Evolutionary conservation across 225 moss, liverwort and hornwort genomes (phyloP).

Genomic region (Sphagnum contortum): DNA sequence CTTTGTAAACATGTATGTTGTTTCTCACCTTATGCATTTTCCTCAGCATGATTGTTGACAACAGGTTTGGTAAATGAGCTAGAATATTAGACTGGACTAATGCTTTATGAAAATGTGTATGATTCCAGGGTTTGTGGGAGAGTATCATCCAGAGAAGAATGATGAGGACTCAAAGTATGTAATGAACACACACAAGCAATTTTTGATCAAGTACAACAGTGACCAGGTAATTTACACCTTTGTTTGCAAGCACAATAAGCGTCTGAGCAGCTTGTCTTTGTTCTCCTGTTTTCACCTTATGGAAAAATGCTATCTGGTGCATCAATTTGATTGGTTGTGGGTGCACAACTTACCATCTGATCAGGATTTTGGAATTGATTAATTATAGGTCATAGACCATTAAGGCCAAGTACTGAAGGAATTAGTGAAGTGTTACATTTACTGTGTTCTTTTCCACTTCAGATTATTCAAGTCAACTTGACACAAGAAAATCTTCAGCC

Average conservation of each 20-base stretch:
- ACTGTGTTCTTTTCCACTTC: background rate
- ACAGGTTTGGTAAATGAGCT: no score
- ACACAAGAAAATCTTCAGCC: constrained; percentile 64
- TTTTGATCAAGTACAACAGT: constrained; percentile 68
- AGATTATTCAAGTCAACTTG: constrained; percentile 97
- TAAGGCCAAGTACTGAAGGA: no score
- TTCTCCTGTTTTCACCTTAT: background rate
- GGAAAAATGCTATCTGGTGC: background rate
- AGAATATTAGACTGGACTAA: no score
- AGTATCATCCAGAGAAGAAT: constrained; percentile 45
- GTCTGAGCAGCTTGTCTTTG: background rate
- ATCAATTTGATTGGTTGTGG: background rate
- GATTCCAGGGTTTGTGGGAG: constrained; percentile 77
- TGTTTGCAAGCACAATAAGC: background rate
- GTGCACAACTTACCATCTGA: background rate
- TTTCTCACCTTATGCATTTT: no score
- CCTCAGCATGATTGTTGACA: no score
- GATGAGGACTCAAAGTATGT: constrained; percentile 36
- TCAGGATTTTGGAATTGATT: background rate
- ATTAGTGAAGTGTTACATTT: no score
- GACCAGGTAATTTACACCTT: constrained; percentile 48
- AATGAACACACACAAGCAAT: constrained; percentile 65
- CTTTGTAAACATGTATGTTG: no score
- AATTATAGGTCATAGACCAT: no score
- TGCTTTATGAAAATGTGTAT: background rate